Percentiles rank a stretch among this genome's conserved stretches.
These are phyloP conservation scores for Picea sitchensis DNA, from an alignment of 75 land plant genomes.

Conservation along the genomic window DNA sequence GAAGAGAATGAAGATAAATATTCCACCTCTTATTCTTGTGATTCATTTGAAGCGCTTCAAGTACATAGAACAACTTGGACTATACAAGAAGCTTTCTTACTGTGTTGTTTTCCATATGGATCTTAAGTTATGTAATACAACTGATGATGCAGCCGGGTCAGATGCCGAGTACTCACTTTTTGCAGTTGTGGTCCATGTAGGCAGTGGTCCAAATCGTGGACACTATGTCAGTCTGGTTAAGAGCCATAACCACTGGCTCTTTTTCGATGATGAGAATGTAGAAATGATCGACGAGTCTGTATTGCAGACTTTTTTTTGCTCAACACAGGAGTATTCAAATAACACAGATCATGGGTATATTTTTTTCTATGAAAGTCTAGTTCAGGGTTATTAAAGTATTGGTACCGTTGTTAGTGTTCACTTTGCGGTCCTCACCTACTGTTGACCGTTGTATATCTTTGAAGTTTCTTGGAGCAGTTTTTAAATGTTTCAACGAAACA, in stretches of 20 bases:
- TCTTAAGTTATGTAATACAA: slow-evolving; percentile 37
- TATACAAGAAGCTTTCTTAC: slow-evolving; percentile 42
- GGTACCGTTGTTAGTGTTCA: not conserved
- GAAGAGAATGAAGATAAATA: slow-evolving; percentile 45
- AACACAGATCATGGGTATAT: slow-evolving; percentile 44
- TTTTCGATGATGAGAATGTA: slow-evolving; percentile 43
- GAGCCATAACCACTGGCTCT: slow-evolving; percentile 50
- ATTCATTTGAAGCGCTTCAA: slow-evolving; percentile 41
- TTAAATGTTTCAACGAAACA: not conserved
- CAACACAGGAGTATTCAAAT: slow-evolving; percentile 35
- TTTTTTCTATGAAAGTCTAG: slow-evolving; percentile 29
- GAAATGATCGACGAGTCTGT: slow-evolving; percentile 35
- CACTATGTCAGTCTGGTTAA: slow-evolving; percentile 42
- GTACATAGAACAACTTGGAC: slow-evolving; percentile 44
- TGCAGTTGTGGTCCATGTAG: slow-evolving; percentile 44
- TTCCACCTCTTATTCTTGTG: slow-evolving; percentile 38
- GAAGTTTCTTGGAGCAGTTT: not conserved
- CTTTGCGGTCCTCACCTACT: not conserved
- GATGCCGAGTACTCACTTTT: slow-evolving; percentile 42
- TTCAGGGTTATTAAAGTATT: not conserved
- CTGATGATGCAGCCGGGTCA: slow-evolving; percentile 38
- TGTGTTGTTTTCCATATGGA: slow-evolving; percentile 42
- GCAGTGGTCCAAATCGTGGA: slow-evolving; percentile 44
- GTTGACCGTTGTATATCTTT: not conserved
- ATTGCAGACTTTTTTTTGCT: slow-evolving; percentile 38